A percentile compares a stretch with the other conserved stretches of the same genome.
Evolutionary conservation across 768 basidiomycete genomes (phyloP).

Genomic region (Hygrocybe coccinea): DNA sequence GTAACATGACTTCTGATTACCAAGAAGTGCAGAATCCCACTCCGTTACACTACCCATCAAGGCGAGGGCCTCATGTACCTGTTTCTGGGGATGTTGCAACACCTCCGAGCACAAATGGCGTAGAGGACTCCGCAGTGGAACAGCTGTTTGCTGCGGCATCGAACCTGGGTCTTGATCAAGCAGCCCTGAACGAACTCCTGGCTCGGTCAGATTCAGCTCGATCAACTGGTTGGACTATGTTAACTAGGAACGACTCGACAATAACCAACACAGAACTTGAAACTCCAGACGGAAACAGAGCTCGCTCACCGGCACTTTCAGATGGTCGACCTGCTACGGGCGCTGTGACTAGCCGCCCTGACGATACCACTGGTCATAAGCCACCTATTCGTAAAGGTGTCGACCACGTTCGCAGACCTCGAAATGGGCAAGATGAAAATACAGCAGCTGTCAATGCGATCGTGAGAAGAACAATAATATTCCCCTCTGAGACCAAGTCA

Average conservation of each 20-base stretch:
- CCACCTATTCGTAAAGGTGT: conserved; percentile 30
- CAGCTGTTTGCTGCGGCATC: conserved; percentile 74
- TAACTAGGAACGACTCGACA: conserved; percentile 42
- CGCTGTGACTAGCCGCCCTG: conserved; percentile 15
- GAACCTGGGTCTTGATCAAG: conserved; percentile 70
- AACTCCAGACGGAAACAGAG: conserved; percentile 23
- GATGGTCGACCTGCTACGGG: conserved; percentile 23
- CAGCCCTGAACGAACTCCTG: conserved; percentile 63
- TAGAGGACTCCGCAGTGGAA: conserved; percentile 53
- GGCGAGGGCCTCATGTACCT: conserved; percentile 9
- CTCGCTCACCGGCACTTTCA: conserved; percentile 8
- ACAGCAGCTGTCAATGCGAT: conserved; percentile 40
- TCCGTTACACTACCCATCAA: conserved; percentile 9
- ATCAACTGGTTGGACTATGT: conserved; percentile 41
- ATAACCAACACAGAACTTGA: conserved; percentile 26
- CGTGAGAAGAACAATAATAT: conserved; percentile 75
- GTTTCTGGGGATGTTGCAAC: conserved; percentile 4
- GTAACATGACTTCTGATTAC: conserved; percentile 13
- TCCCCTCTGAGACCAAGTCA: conserved; percentile 60
- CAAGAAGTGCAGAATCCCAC: conserved; percentile 13
- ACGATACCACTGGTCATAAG: conserved; percentile 34
- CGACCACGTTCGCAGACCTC: conserved; percentile 39
- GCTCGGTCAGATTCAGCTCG: conserved; percentile 56
- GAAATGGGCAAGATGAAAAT: conserved; percentile 35
- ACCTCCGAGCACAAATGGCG: conserved; percentile 18